Percentiles rank a stretch among this genome's conserved stretches.
phyloP scores from a whole-genome alignment of 768 basidiomycete species.

The Collybia sordida region DNA sequence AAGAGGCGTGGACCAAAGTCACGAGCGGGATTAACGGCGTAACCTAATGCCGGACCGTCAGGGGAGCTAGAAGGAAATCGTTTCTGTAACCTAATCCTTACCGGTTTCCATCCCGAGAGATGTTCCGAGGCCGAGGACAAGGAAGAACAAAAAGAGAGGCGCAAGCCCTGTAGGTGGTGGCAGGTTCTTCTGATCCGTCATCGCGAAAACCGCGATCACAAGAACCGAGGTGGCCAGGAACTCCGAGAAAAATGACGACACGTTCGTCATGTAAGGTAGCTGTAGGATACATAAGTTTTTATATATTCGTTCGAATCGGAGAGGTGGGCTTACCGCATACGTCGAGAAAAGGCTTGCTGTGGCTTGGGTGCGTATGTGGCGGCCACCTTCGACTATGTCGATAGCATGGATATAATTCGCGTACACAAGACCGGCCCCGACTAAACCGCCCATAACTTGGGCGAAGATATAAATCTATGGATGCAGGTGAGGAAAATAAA shows the following conservation, averaged over 20 bases:
- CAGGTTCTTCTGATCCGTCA: constrained; percentile 51
- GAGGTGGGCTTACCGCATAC: constrained; percentile 46
- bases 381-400: constrained; percentile 60
- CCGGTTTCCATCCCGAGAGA: constrained; percentile 63
- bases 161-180: constrained; percentile 50
- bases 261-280: constrained; percentile 37
- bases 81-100: constrained; percentile 4
- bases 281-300: constrained; percentile 10
- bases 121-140: constrained; percentile 54
- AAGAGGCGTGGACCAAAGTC: constrained; percentile 61
- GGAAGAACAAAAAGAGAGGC: constrained; percentile 55
- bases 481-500: neutral
- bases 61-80: neutral
- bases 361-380: constrained; percentile 47
- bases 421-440: constrained; percentile 61
- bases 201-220: constrained; percentile 51
- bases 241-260: constrained; percentile 45
- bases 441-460: constrained; percentile 63
- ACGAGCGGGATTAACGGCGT: constrained; percentile 41
- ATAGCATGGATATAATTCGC: constrained; percentile 73
- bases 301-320: neutral
- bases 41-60: constrained; percentile 11
- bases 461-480: constrained; percentile 51
- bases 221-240: constrained; percentile 60
- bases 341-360: constrained; percentile 63